Conservation (phyloP, 192 early-diverging fungal genomes). For the Backusella psychrophila region DNA sequence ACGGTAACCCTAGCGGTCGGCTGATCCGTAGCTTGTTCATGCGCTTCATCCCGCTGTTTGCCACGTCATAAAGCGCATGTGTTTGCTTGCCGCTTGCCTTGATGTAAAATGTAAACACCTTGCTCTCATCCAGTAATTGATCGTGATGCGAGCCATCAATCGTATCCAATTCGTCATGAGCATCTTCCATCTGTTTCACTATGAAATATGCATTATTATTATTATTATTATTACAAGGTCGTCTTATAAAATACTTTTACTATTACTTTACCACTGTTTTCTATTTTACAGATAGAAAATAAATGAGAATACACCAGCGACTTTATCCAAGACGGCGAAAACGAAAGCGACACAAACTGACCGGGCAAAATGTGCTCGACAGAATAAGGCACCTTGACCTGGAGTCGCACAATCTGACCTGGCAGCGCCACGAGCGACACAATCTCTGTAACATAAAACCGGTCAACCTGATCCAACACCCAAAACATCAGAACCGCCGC, state of each 20-base stretch:
- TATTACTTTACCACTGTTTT: not conserved
- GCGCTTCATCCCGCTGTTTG: not conserved
- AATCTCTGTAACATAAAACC: not conserved
- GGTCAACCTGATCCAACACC: constrained; percentile 12
- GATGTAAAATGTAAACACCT: constrained; percentile 20
- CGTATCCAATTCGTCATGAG: not conserved
- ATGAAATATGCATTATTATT: not conserved
- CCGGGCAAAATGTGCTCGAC: constrained; percentile 1
- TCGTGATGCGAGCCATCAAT: not conserved
- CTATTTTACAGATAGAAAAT: constrained; percentile 25
- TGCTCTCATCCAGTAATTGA: not conserved
- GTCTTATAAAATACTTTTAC: no score
- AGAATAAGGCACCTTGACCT: not conserved
- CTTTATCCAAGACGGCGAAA: not conserved
- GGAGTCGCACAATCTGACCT: constrained; percentile 1
- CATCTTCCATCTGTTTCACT: not conserved
- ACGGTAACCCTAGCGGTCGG: not conserved
- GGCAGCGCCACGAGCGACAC: not conserved
- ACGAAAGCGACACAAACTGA: constrained; percentile 11
- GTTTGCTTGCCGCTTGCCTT: constrained; percentile 17
- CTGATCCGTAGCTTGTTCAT: constrained; percentile 1
- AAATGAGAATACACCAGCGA: constrained; percentile 11
- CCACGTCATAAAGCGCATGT: not conserved
- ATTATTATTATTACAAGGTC: no score
- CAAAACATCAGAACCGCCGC: constrained; percentile 2